A percentile compares a stretch with the other conserved stretches of the same genome.
These are phyloP conservation scores for Camellia japonica DNA, from an alignment of 148 eudicot genomes.

Conservation along the genomic window DNA sequence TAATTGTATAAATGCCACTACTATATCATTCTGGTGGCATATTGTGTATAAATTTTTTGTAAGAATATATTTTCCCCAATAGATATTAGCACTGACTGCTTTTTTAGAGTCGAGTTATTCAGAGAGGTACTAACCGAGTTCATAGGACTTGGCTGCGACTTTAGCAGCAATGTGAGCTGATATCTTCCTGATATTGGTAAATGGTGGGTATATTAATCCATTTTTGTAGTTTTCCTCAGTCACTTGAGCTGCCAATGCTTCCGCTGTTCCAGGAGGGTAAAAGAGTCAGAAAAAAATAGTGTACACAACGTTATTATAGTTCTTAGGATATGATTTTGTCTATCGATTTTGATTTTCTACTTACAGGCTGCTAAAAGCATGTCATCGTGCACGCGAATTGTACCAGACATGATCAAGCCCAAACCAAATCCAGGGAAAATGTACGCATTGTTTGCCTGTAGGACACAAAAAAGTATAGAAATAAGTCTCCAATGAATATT, in stretches of 20 bases:
- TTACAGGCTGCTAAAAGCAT: slow-evolving; percentile 90
- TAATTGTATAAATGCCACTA: too few relatives aligned
- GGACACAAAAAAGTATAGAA: not conserved
- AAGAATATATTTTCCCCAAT: too few relatives aligned
- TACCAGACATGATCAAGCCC: slow-evolving; percentile 88
- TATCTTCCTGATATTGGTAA: slow-evolving; percentile 48
- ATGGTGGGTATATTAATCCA: slow-evolving; percentile 57
- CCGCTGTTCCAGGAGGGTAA: slow-evolving; percentile 44
- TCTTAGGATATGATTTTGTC: not conserved
- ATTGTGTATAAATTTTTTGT: too few relatives aligned
- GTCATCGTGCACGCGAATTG: slow-evolving; percentile 77
- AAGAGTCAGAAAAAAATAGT: too few relatives aligned
- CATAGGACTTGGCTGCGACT: slow-evolving; percentile 56
- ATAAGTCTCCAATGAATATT: not conserved
- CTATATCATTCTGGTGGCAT: too few relatives aligned
- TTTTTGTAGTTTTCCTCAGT: slow-evolving; percentile 48
- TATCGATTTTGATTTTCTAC: slow-evolving; percentile 17
- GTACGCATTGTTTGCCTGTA: slow-evolving; percentile 92
- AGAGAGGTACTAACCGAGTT: slow-evolving; percentile 39
- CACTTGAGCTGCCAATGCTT: slow-evolving; percentile 85
- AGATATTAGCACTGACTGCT: too few relatives aligned
- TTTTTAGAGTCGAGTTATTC: too few relatives aligned
- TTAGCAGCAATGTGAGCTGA: slow-evolving; percentile 56
- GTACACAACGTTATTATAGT: too few relatives aligned
- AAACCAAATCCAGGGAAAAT: slow-evolving; percentile 91